Evolutionary conservation across 2,329 filamentous ascomycete species (phyloP).

Genomic region (Penicillium sp.): DNA sequence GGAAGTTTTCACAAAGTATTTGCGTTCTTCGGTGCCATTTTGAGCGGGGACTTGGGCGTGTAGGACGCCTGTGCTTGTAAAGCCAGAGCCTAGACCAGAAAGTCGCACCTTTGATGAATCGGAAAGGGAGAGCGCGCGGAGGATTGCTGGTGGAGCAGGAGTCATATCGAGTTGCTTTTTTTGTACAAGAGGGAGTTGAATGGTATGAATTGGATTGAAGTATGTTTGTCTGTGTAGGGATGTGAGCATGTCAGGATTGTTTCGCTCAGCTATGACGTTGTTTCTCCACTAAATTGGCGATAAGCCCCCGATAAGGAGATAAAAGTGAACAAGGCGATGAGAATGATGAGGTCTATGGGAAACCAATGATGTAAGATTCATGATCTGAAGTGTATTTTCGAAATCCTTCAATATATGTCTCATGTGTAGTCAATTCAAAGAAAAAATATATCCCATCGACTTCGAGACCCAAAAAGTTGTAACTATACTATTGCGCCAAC

Average conservation of each 20-base stretch:
- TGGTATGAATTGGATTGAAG: not conserved
- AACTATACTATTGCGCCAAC: not conserved
- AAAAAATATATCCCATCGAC: not conserved
- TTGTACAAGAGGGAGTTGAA: not conserved
- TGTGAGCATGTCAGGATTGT: slow-evolving; percentile 2
- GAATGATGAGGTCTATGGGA: not conserved
- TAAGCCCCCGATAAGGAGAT: slow-evolving; percentile 1
- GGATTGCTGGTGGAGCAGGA: slow-evolving; percentile 33
- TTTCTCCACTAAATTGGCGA: slow-evolving; percentile 8
- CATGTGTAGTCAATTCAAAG: slow-evolving; percentile 4
- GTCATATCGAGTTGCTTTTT: slow-evolving; percentile 22
- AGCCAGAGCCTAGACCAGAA: slow-evolving; percentile 42
- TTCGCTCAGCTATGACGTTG: slow-evolving; percentile 19
- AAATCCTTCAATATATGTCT: not conserved
- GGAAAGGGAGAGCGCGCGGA: slow-evolving; percentile 37
- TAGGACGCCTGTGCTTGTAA: slow-evolving; percentile 46
- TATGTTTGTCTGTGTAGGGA: slow-evolving; percentile 5
- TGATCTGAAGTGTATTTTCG: not conserved
- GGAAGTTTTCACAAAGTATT: slow-evolving; percentile 44
- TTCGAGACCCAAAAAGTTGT: not conserved
- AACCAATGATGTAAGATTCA: not conserved
- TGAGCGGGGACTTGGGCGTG: slow-evolving; percentile 27
- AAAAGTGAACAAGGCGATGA: not conserved
- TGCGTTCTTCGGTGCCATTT: slow-evolving; percentile 25
- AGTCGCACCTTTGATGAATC: slow-evolving; percentile 35